Evolutionary conservation across 1,139 yeast species (phyloP).

Genomic region (Geotrichum carabidarum): DNA sequence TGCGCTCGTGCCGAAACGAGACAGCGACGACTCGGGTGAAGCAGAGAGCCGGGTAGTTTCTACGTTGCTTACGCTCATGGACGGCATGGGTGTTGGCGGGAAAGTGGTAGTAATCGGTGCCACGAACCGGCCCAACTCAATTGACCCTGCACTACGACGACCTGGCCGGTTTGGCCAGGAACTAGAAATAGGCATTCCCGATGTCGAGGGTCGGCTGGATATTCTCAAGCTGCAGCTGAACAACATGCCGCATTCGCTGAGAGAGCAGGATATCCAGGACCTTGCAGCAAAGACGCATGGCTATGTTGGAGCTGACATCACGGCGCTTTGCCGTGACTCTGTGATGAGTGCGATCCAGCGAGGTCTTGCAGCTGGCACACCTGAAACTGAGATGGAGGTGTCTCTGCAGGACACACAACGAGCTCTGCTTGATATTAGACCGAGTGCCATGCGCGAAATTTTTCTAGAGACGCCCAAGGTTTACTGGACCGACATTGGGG

Average conservation of each 20-base stretch:
- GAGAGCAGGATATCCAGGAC: conserved; percentile 47
- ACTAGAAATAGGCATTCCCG: conserved; percentile 97
- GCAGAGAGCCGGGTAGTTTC: conserved; percentile 88
- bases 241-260: conserved; percentile 60
- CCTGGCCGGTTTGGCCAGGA: conserved; percentile 99
- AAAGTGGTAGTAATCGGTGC: conserved; percentile 75
- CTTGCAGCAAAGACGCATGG: conserved; percentile 86
- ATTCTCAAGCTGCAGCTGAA: conserved; percentile 61
- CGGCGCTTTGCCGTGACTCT: conserved; percentile 82
- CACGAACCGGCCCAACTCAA: conserved; percentile 96
- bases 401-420: conserved; percentile 51
- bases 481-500: conserved; percentile 92
- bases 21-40: conserved; percentile 80
- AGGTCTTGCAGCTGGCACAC: conserved; percentile 43
- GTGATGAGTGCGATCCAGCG: conserved; percentile 77
- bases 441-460: conserved; percentile 96
- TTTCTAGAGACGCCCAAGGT: conserved; percentile 92
- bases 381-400: conserved; percentile 40
- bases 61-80: conserved; percentile 81
- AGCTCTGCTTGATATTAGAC: conserved; percentile 75
- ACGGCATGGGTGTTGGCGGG: conserved; percentile 70
- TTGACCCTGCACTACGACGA: conserved; percentile 97
- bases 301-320: conserved; percentile 92
- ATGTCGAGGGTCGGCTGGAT: conserved; percentile 89
- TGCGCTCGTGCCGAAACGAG: conserved; percentile 78